phyloP scores from a whole-genome alignment of 2,329 filamentous ascomycete genomes.

The Fusarium burgessii region DNA sequence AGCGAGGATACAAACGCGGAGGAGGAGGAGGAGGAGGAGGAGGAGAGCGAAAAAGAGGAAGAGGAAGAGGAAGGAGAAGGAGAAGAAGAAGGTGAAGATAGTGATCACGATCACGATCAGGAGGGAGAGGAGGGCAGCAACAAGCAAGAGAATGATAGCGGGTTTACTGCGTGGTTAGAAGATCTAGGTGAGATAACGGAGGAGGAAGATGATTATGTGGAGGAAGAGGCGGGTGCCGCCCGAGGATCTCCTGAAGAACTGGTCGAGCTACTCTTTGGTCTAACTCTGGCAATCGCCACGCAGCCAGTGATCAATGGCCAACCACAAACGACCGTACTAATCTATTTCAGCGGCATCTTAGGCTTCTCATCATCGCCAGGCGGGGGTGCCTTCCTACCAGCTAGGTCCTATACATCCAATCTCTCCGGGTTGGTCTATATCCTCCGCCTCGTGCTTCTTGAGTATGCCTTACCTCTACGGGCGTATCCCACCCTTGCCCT shows the following conservation, averaged over 20 bases:
- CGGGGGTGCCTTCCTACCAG: not conserved
- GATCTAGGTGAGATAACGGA: too few relatives aligned
- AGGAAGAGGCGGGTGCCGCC: too few relatives aligned
- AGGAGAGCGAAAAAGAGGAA: not conserved
- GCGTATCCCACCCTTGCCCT: not conserved
- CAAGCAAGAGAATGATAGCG: too few relatives aligned
- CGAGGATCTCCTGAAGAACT: not conserved
- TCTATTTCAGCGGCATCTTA: not conserved
- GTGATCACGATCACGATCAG: not conserved
- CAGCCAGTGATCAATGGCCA: not conserved
- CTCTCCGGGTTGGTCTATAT: not conserved
- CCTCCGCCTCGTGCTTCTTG: not conserved
- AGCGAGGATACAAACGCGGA: too few relatives aligned
- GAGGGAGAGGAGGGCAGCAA: too few relatives aligned
- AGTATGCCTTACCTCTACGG: not conserved
- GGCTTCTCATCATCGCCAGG: not conserved
- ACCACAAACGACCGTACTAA: not conserved
- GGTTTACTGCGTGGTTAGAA: too few relatives aligned
- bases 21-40: not conserved
- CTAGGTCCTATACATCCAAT: not conserved
- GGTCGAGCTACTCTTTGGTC: not conserved
- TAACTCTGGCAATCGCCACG: not conserved
- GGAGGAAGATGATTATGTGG: too few relatives aligned
- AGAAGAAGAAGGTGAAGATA: not conserved
- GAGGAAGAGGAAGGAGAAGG: too few relatives aligned